A percentile compares a stretch with the other conserved stretches of the same genome.
Evolutionary conservation across 208 protist species (phyloP).

Genomic region (Leishmania mexicana): DNA sequence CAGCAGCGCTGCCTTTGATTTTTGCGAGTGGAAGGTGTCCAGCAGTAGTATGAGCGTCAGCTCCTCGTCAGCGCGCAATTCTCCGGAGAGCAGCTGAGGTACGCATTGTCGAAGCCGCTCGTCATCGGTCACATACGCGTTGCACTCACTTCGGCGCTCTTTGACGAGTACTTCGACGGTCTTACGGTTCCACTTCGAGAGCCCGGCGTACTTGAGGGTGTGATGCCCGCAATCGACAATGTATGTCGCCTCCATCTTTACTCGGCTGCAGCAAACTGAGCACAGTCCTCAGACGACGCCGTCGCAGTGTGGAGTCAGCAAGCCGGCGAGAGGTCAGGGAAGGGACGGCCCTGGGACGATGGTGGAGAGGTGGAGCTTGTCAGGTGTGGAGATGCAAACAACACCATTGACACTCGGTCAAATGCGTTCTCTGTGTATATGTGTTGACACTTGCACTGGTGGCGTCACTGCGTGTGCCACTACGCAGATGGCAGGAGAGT

Average conservation of each 20-base stretch:
- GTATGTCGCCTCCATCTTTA: slow-evolving; percentile 38
- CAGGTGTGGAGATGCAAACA: background rate
- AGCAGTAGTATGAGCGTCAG: slow-evolving; percentile 63
- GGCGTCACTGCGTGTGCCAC: background rate
- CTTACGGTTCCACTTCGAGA: slow-evolving; percentile 34
- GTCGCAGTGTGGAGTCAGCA: background rate
- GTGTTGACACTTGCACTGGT: background rate
- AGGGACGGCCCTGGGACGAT: no score
- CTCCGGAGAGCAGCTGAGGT: slow-evolving; percentile 23
- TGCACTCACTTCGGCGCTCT: slow-evolving; percentile 21
- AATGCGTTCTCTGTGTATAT: background rate
- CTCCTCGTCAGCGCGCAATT: slow-evolving; percentile 40
- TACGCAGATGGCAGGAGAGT: background rate
- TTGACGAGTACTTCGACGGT: slow-evolving; percentile 22
- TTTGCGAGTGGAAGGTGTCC: slow-evolving; percentile 52
- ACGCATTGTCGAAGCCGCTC: slow-evolving; percentile 28
- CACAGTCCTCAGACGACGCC: background rate
- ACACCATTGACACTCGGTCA: background rate
- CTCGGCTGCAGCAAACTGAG: no score
- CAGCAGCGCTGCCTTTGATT: slow-evolving; percentile 59
- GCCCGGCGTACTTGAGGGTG: slow-evolving; percentile 55
- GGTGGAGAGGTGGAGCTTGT: background rate
- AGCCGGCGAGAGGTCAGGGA: background rate
- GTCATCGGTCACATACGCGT: slow-evolving; percentile 24
- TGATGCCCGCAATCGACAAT: slow-evolving; percentile 66